phyloP scores from a whole-genome alignment of 2,329 filamentous ascomycete species.

The Trichoderma afroharzianum region DNA sequence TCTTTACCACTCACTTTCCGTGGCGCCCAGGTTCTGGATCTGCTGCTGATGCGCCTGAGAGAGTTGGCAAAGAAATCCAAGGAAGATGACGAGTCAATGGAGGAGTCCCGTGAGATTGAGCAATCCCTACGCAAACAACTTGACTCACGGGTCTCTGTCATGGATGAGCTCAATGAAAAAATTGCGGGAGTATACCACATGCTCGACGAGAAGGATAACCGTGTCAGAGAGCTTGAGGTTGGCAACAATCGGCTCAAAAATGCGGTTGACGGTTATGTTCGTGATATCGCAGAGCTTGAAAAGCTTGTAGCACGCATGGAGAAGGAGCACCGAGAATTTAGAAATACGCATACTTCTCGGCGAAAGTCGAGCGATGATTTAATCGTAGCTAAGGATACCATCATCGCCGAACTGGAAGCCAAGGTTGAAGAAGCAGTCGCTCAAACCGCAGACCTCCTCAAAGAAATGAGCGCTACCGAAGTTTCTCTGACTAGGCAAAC shows the following conservation, averaged over 20 bases:
- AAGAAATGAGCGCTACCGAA: background rate
- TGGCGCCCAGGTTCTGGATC: slow-evolving; percentile 54
- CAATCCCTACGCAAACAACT: slow-evolving; percentile 55
- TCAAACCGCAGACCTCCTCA: background rate
- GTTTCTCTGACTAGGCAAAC: background rate
- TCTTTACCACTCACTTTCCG: slow-evolving; percentile 48
- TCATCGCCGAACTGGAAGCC: slow-evolving; percentile 41
- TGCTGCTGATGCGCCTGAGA: slow-evolving; percentile 49
- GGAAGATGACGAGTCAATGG: slow-evolving; percentile 52
- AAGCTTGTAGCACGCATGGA: slow-evolving; percentile 48
- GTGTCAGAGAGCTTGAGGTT: slow-evolving; percentile 46
- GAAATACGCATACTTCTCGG: slow-evolving; percentile 33
- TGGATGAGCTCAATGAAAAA: slow-evolving; percentile 41
- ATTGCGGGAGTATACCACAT: slow-evolving; percentile 27
- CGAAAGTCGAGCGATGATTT: slow-evolving; percentile 33
- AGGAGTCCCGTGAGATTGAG: slow-evolving; percentile 58
- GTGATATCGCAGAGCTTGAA: slow-evolving; percentile 54
- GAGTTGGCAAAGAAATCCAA: slow-evolving; percentile 44
- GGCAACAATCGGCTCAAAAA: slow-evolving; percentile 49
- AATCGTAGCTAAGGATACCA: slow-evolving; percentile 35
- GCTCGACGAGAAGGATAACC: slow-evolving; percentile 37
- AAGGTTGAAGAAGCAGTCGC: slow-evolving; percentile 33
- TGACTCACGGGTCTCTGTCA: slow-evolving; percentile 47
- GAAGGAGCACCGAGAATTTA: slow-evolving; percentile 29
- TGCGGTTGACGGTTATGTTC: slow-evolving; percentile 50